These are phyloP conservation scores for Candida sphagnicola DNA, from an alignment of 805 yeast species.

Conservation along the genomic window DNA sequence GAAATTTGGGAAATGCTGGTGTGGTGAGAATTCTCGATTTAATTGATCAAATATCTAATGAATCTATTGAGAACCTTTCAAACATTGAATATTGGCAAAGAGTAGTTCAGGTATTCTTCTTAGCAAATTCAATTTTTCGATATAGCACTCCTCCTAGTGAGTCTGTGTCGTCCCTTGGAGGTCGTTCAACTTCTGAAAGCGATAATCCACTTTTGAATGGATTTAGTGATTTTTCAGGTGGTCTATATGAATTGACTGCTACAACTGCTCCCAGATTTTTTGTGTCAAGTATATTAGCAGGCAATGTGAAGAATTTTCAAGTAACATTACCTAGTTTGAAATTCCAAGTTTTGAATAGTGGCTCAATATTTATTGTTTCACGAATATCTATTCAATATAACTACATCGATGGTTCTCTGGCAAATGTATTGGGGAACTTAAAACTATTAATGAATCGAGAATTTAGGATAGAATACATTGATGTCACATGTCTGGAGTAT, in stretches of 20 bases:
- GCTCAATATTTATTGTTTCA: conserved; percentile 32
- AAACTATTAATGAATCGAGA: conserved; percentile 60
- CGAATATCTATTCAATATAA: conserved; percentile 26
- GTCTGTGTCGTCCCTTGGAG: background rate
- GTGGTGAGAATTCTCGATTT: conserved; percentile 36
- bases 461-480: conserved; percentile 69
- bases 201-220: conserved; percentile 5
- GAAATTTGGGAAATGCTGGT: conserved; percentile 41
- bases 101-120: conserved; percentile 27
- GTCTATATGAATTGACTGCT: conserved; percentile 60
- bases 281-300: conserved; percentile 47
- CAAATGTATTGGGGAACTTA: conserved; percentile 57
- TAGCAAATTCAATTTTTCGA: conserved; percentile 27
- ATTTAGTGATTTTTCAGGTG: conserved; percentile 19
- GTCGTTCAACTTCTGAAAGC: conserved; percentile 1
- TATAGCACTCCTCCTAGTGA: conserved; percentile 8
- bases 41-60: conserved; percentile 35
- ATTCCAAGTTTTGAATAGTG: conserved; percentile 38
- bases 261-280: conserved; percentile 64
- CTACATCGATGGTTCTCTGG: conserved; percentile 68
- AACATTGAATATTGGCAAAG: conserved; percentile 35
- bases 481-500: conserved; percentile 40
- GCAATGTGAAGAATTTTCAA: conserved; percentile 26
- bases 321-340: conserved; percentile 33
- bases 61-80: conserved; percentile 23